These are phyloP conservation scores for Mortierella sp. DNA, from an alignment of 371 early-diverging fungal species.

Conservation along the genomic window DNA sequence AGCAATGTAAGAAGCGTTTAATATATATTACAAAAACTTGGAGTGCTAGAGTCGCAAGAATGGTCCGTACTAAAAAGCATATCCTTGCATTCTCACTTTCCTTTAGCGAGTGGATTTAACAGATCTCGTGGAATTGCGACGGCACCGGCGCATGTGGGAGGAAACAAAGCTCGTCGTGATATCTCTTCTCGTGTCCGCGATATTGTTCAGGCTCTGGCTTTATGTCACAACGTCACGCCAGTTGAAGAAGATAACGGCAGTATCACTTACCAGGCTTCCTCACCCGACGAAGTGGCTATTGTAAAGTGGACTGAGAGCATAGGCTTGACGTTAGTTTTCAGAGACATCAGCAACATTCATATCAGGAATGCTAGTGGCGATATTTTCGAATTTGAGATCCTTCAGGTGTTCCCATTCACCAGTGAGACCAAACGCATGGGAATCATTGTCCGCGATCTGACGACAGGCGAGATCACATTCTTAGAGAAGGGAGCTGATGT, in stretches of 20 bases:
- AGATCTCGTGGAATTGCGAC: constrained; percentile 38
- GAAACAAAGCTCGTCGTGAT: constrained; percentile 74
- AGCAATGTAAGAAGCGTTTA: constrained; percentile 32
- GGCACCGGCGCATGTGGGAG: constrained; percentile 37
- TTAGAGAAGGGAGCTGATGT: constrained; percentile 99
- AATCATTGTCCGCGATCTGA: constrained; percentile 86
- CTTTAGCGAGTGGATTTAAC: constrained; percentile 47
- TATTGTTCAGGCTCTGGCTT: constrained; percentile 87
- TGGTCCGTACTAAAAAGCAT: neutral
- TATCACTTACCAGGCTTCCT: constrained; percentile 95
- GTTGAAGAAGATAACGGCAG: constrained; percentile 65
- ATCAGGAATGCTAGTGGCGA: constrained; percentile 70
- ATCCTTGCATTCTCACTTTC: neutral
- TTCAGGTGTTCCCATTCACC: constrained; percentile 98
- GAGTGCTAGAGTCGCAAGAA: neutral
- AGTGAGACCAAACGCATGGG: constrained; percentile 99
- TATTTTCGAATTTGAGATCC: constrained; percentile 78
- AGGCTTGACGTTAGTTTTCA: constrained; percentile 86
- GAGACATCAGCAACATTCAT: constrained; percentile 83
- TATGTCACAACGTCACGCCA: constrained; percentile 94
- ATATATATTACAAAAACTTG: neutral
- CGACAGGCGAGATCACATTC: constrained; percentile 82
- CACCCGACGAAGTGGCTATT: constrained; percentile 99
- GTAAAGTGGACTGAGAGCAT: constrained; percentile 96
- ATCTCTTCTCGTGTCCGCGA: constrained; percentile 84